These are phyloP conservation scores for Lantana camara DNA, from an alignment of 257 asterid genomes.

Conservation along the genomic window DNA sequence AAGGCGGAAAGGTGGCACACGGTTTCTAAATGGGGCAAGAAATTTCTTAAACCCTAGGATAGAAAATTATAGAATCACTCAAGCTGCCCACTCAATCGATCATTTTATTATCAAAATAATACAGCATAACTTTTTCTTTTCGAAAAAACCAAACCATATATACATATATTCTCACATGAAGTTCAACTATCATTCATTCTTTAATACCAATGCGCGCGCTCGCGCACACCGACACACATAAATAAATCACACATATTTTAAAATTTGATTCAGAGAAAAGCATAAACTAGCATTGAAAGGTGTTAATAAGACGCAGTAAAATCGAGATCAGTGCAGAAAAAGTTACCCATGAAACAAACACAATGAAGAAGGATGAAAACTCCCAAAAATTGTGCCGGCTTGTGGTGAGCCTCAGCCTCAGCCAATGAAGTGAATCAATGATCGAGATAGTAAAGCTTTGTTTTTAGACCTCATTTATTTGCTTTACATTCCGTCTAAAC, in stretches of 20 bases:
- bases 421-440: too few species aligned
- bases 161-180: conserved; percentile 30
- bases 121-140: neutral
- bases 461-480: too few species aligned
- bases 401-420: neutral
- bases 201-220: neutral
- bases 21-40: conserved; percentile 46
- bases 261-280: too few species aligned
- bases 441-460: too few species aligned
- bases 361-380: neutral
- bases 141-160: conserved; percentile 19
- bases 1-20: conserved; percentile 18
- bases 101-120: neutral
- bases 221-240: neutral
- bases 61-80: conserved; percentile 20
- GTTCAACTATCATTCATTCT: conserved; percentile 6
- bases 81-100: conserved; percentile 10
- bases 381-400: neutral
- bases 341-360: neutral
- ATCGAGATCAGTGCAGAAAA: neutral
- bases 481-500: too few species aligned
- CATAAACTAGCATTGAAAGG: neutral
- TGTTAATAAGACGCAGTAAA: neutral
- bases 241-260: too few species aligned
- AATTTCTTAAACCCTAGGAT: conserved; percentile 25